These are phyloP conservation scores for Auriculariales sp. DNA, from an alignment of 768 basidiomycete genomes.

Conservation along the genomic window DNA sequence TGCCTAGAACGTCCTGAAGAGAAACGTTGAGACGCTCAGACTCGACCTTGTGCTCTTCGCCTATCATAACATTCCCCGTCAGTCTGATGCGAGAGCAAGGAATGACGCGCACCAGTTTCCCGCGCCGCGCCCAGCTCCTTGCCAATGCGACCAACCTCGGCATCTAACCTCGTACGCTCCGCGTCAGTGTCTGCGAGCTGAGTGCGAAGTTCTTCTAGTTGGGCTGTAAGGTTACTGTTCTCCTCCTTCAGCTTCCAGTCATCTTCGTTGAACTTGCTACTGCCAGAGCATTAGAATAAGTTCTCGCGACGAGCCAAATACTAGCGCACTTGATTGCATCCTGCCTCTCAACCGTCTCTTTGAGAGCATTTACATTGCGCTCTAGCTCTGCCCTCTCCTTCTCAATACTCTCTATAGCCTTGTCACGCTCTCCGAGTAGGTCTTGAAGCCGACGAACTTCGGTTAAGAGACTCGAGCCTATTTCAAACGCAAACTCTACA, in stretches of 20 bases:
- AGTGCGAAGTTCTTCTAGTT: slow-evolving; percentile 69
- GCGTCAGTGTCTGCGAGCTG: slow-evolving; percentile 54
- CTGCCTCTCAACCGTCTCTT: slow-evolving; percentile 59
- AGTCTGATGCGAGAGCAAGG: no score
- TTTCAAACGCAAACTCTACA: slow-evolving; percentile 99
- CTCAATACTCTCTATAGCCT: slow-evolving; percentile 82
- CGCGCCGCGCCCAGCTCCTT: slow-evolving; percentile 58
- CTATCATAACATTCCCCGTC: no score
- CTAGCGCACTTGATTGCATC: slow-evolving; percentile 50
- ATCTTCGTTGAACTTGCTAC: slow-evolving; percentile 95
- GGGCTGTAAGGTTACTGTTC: slow-evolving; percentile 97
- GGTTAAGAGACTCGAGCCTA: slow-evolving; percentile 79
- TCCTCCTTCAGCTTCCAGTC: slow-evolving; percentile 99
- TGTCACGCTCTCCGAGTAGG: slow-evolving; percentile 82
- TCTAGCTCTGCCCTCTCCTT: slow-evolving; percentile 87
- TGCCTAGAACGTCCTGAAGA: slow-evolving; percentile 64
- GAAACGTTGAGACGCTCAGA: slow-evolving; percentile 49
- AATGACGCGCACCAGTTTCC: no score
- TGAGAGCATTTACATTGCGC: slow-evolving; percentile 58
- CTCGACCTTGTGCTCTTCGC: slow-evolving; percentile 81
- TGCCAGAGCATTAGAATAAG: slow-evolving; percentile 12
- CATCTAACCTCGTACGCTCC: slow-evolving; percentile 53
- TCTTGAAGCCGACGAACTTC: slow-evolving; percentile 88
- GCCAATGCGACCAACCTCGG: slow-evolving; percentile 70
- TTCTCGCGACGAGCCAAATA: background rate